Percentiles rank a stretch among this genome's conserved stretches.
phyloP scores from a whole-genome alignment of 1,139 yeast species.

The Candida sp. region DNA sequence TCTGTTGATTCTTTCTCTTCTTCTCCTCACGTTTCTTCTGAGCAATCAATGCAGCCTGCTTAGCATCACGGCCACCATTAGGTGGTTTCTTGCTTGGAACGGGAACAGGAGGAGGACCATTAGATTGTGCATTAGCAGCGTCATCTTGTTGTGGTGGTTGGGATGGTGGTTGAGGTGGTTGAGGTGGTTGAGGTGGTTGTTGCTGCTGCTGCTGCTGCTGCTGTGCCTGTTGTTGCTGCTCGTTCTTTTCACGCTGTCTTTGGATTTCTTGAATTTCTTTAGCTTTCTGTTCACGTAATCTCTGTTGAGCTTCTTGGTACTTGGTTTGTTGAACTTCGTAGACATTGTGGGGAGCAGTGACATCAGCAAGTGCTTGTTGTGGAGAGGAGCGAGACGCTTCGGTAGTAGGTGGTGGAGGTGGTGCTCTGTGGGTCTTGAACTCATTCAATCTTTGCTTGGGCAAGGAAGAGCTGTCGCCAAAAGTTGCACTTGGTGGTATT shows the following conservation, averaged over 20 bases:
- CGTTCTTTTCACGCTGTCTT: constrained; percentile 13
- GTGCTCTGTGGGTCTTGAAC: constrained; percentile 35
- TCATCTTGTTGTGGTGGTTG: background rate
- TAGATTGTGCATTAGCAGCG: constrained; percentile 1
- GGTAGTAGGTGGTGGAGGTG: constrained; percentile 35
- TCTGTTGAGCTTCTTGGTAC: constrained; percentile 15
- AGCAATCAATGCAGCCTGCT: constrained; percentile 58
- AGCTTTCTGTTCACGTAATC: constrained; percentile 14
- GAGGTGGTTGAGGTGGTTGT: background rate
- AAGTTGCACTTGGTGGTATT: constrained; percentile 32
- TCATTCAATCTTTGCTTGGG: constrained; percentile 29
- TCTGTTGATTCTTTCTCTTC: constrained; percentile 67
- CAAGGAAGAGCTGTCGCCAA: constrained; percentile 20
- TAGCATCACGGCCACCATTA: constrained; percentile 51
- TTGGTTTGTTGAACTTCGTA: constrained; percentile 13
- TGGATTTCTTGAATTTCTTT: too few relatives aligned
- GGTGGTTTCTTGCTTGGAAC: constrained; percentile 13
- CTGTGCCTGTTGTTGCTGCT: constrained; percentile 14
- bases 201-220: constrained; percentile 12
- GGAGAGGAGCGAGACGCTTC: constrained; percentile 11
- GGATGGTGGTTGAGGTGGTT: background rate
- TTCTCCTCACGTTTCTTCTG: constrained; percentile 81
- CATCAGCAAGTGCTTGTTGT: constrained; percentile 18
- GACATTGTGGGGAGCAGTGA: constrained; percentile 11
- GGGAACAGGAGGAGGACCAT: constrained; percentile 5